Base-by-base conservation (phyloP, 495 filamentous ascomycete genomes). In the Penicillium cataractarum region DNA sequence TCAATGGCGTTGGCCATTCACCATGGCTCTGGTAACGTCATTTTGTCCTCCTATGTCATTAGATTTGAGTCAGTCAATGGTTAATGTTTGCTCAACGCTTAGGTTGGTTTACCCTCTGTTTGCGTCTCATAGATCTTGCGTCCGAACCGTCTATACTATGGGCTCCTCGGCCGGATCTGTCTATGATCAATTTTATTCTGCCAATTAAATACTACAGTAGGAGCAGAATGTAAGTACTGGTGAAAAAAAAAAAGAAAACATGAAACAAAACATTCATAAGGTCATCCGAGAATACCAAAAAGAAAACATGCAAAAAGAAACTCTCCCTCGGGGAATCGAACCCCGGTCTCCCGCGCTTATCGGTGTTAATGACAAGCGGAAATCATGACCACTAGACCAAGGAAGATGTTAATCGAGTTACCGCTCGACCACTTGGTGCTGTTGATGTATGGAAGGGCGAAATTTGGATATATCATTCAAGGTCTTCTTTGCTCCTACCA, bases 331-430 rank as follows among this genome's bases (percentile, higher is more conserved):
- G 79, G 79, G 79, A 82, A 82, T 82, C 79, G 79, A 81, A 82
- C 78, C 77, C 77, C 75, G 79, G 78, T 81, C 78, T 82, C 78
- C 76, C 78, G 78, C 79, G 73, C 71, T 74, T 74, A 67, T 72
- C 72, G 35, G 65, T 69, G 9, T 69, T 71, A 71, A 70, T 82
- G 79, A 82, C 79, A 82, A 80, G 79, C 79, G 79, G 79, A 82
- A 82, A 82, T 82, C 79, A 82, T 82, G 70, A 81, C 79, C 79
- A 80, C 78, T 82, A 79, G 78, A 77, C 74, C 74, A 77, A 72
- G 70, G 70, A 72, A 72, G 70, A 72, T 60, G 24, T 21, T 24
- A 6, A 8, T n/a, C 52, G 52, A 55, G 52, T 55, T 55, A 35
- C 52, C 9, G 52, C 52, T 55, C 52, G 52, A 55, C 52, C 52